These are phyloP conservation scores for Mycena maculata DNA, from an alignment of 768 basidiomycete species.

Conservation along the genomic window DNA sequence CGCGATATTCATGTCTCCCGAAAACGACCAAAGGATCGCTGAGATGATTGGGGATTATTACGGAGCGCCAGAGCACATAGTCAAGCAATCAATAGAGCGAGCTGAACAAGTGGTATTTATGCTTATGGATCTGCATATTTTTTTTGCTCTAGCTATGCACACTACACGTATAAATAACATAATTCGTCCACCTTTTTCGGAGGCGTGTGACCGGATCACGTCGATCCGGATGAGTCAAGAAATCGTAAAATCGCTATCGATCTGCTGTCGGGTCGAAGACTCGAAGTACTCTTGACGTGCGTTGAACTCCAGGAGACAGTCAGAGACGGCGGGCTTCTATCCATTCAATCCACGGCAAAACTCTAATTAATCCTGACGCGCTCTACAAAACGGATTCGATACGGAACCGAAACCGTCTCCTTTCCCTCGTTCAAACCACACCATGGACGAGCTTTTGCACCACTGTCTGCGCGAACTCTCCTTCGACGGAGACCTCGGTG, in stretches of 20 bases:
- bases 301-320: not conserved
- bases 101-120: too few relatives aligned
- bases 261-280: not conserved
- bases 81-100: too few relatives aligned
- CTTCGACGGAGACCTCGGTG: slow-evolving; percentile 92
- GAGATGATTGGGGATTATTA: too few relatives aligned
- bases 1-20: too few relatives aligned
- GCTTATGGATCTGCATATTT: too few relatives aligned
- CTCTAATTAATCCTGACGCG: slow-evolving; percentile 4
- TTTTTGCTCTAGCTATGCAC: too few relatives aligned
- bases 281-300: slow-evolving; percentile 2
- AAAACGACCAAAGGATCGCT: too few relatives aligned
- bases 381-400: not conserved
- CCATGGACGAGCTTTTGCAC: slow-evolving; percentile 88
- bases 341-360: slow-evolving; percentile 1
- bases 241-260: not conserved
- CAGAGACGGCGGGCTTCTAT: not conserved
- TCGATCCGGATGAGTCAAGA: too few relatives aligned
- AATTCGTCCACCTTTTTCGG: too few relatives aligned
- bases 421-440: slow-evolving; percentile 7
- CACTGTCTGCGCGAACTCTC: slow-evolving; percentile 88
- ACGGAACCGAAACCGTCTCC: not conserved
- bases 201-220: too few relatives aligned
- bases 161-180: too few relatives aligned
- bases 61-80: too few relatives aligned